A percentile compares a stretch with the other conserved stretches of the same genome.
phyloP scores from a whole-genome alignment of 805 yeast species.

The Ogataea neopini region DNA sequence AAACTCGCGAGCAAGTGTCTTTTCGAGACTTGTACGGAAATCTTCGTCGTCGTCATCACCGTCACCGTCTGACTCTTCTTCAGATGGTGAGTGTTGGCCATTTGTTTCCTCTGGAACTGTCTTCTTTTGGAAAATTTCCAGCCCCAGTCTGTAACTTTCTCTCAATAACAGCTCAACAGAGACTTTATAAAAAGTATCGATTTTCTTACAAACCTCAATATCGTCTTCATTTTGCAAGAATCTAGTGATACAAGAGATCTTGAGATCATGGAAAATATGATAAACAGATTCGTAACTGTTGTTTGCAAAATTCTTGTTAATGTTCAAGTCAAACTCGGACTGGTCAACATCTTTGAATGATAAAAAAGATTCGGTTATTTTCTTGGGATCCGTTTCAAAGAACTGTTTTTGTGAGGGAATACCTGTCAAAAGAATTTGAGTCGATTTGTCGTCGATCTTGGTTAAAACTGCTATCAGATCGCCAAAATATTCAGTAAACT shows the following conservation, averaged over 20 bases:
- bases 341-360: slow-evolving; percentile 38
- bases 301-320: slow-evolving; percentile 42
- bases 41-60: slow-evolving; percentile 14
- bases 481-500: slow-evolving; percentile 17
- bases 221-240: slow-evolving; percentile 52
- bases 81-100: slow-evolving; percentile 5
- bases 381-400: slow-evolving; percentile 44
- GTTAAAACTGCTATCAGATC: slow-evolving; percentile 26
- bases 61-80: slow-evolving; percentile 9
- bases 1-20: slow-evolving; percentile 56
- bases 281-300: slow-evolving; percentile 51
- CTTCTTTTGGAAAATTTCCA: slow-evolving; percentile 1
- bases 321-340: slow-evolving; percentile 16
- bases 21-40: slow-evolving; percentile 34
- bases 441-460: slow-evolving; percentile 24
- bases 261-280: slow-evolving; percentile 65
- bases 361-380: slow-evolving; percentile 44
- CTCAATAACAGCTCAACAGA: slow-evolving; percentile 62
- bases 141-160: slow-evolving; percentile 50
- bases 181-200: slow-evolving; percentile 65
- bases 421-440: slow-evolving; percentile 13
- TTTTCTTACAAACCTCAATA: slow-evolving; percentile 45
- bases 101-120: neutral
- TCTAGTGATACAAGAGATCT: slow-evolving; percentile 50
- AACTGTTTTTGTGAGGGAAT: slow-evolving; percentile 46